Percentiles rank a stretch among this genome's conserved stretches.
phyloP scores from a whole-genome alignment of 331 rosid genomes.

The Rosa hybrid region DNA sequence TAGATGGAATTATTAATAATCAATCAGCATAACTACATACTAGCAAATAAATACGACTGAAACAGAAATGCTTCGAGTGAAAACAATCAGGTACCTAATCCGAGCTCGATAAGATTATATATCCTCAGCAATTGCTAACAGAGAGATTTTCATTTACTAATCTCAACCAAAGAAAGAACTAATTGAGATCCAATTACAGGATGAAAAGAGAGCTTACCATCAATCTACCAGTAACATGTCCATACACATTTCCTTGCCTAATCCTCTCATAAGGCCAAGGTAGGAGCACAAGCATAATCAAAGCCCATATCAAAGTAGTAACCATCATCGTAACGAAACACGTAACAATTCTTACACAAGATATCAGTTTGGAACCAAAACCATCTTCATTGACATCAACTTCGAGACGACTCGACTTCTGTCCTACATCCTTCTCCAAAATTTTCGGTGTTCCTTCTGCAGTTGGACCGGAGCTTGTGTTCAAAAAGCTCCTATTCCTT shows the following conservation, averaged over 20 bases:
- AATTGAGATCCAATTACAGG: background rate
- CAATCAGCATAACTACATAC: too few relatives aligned
- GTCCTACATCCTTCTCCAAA: slow-evolving; percentile 35
- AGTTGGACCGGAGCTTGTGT: slow-evolving; percentile 42
- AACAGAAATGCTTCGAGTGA: too few relatives aligned
- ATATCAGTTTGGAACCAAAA: slow-evolving; percentile 43
- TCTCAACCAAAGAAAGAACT: too few relatives aligned
- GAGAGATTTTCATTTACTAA: too few relatives aligned
- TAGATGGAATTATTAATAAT: too few relatives aligned
- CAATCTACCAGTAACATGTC: slow-evolving; percentile 62
- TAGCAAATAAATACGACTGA: too few relatives aligned
- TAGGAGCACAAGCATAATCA: slow-evolving; percentile 54
- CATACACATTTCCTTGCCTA: slow-evolving; percentile 64
- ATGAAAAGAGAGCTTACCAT: slow-evolving; percentile 35
- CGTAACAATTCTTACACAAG: slow-evolving; percentile 46
- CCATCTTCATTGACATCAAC: slow-evolving; percentile 40
- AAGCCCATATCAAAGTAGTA: slow-evolving; percentile 60
- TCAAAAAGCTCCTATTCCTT: slow-evolving; percentile 49
- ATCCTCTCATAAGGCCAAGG: slow-evolving; percentile 68
- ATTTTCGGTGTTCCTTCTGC: slow-evolving; percentile 30
- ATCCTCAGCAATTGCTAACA: too few relatives aligned
- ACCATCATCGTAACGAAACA: slow-evolving; percentile 60
- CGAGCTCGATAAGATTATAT: too few relatives aligned
- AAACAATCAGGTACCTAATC: too few relatives aligned
- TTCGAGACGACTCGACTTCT: slow-evolving; percentile 10